Evolutionary conservation across 306 rosid genomes (phyloP), one percentile per base, ranked within the genome.

Genomic region (Trifolium repens): DNA sequence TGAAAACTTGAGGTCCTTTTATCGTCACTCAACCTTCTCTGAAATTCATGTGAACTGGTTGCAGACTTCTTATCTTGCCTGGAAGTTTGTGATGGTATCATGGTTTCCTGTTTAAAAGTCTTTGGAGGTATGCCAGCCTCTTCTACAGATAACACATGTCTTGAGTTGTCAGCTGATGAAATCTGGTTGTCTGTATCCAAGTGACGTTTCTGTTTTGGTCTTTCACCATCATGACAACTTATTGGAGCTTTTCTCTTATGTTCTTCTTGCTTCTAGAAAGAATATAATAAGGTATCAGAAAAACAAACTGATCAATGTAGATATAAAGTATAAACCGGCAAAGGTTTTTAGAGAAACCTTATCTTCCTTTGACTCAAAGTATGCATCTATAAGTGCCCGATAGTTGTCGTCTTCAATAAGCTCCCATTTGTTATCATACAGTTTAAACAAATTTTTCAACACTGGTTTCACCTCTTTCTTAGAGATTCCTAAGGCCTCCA

Each of bases 361-460:
- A 24, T 79, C 74, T 43, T 89, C 89, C 79, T 81, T 80, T 1
- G 22, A 64, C 76, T 94, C 97, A 81, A 88, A 94, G 80, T 85
- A 91, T 22, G 97, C 90, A 27, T 91, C 96, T 32, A 86, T 3
- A 8, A 94, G 88, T 13, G 88, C 72, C 67, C 85, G 82, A 76
- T 87, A 94, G 69, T 94, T 91, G 83, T 88, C 94, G 24, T 87
- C 91, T 83, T 84, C 93, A 74, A 94, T 88, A 22, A 80, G 86
- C 24, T 87, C 83, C 97, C 96, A 94, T 2, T 85, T 84, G 16
- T 43, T 55, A 4, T 76, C 86, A 65, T 75, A 90, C 59, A 85
- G 34, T 14, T 17, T 60, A 24, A 88, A 40, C 44, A 94, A 85
- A 3, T 72, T 11, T 78, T 11, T 72, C 82, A 91, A 46, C 39